These are phyloP conservation scores for Solanum corneliomulleri DNA, from an alignment of 257 asterid species.

Conservation along the genomic window DNA sequence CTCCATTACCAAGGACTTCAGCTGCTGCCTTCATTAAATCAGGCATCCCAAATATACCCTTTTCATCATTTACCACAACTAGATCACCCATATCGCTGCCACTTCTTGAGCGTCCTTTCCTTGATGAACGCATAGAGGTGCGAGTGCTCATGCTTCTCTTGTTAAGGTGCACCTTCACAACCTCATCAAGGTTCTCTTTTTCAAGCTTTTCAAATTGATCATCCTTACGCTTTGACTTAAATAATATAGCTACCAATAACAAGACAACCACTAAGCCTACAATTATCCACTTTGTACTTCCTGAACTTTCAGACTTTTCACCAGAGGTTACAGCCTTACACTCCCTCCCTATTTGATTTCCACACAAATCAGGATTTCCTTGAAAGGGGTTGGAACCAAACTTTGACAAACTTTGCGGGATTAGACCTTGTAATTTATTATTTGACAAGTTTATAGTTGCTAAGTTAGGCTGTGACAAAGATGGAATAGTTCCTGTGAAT, in stretches of 20 bases:
- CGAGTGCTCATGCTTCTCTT: slow-evolving; percentile 17
- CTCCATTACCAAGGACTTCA: slow-evolving; percentile 83
- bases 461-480: slow-evolving; percentile 28
- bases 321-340: slow-evolving; percentile 11
- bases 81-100: slow-evolving; percentile 34
- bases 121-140: slow-evolving; percentile 21
- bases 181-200: slow-evolving; percentile 43
- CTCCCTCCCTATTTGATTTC: slow-evolving; percentile 19
- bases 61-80: slow-evolving; percentile 57
- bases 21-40: slow-evolving; percentile 99
- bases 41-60: slow-evolving; percentile 52
- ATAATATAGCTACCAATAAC: slow-evolving; percentile 34
- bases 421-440: slow-evolving; percentile 62
- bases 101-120: slow-evolving; percentile 7
- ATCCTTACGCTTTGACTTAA: slow-evolving; percentile 32
- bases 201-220: slow-evolving; percentile 24
- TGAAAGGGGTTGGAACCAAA: slow-evolving; percentile 33
- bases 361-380: slow-evolving; percentile 57
- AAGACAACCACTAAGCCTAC: slow-evolving; percentile 40
- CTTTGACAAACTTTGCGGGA: slow-evolving; percentile 42
- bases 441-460: slow-evolving; percentile 20
- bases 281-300: slow-evolving; percentile 40
- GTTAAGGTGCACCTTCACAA: slow-evolving; percentile 24
- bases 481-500: slow-evolving; percentile 55
- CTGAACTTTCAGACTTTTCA: slow-evolving; percentile 9